These are phyloP conservation scores for Thelonectria blattea DNA, from an alignment of 2,329 filamentous ascomycete species.

Conservation along the genomic window DNA sequence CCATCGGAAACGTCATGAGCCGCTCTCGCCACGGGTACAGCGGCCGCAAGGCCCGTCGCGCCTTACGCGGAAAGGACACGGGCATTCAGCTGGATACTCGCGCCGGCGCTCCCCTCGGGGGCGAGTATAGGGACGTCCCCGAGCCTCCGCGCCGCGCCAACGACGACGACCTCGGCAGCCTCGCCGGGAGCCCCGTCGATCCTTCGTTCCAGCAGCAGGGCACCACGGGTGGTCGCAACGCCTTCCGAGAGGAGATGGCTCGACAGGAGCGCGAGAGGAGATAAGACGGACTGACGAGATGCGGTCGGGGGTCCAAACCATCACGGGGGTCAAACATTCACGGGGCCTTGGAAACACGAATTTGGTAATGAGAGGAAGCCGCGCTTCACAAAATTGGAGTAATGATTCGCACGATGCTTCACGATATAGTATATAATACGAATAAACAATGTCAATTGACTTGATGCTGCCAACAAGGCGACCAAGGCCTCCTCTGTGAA, in stretches of 20 bases:
- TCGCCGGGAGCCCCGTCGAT: constrained; percentile 54
- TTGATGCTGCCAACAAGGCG: constrained; percentile 8
- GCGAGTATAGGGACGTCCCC: constrained; percentile 47
- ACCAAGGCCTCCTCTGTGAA: neutral
- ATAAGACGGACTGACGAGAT: constrained; percentile 32
- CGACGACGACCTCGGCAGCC: constrained; percentile 56
- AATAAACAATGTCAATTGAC: constrained; percentile 34
- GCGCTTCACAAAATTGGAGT: constrained; percentile 24
- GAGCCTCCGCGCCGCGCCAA: constrained; percentile 41
- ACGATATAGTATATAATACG: constrained; percentile 27
- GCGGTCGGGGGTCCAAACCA: neutral
- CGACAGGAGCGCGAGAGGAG: constrained; percentile 52
- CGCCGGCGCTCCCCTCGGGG: constrained; percentile 22
- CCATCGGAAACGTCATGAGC: constrained; percentile 59
- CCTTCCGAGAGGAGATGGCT: constrained; percentile 57
- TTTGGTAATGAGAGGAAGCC: constrained; percentile 21
- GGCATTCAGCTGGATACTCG: constrained; percentile 54
- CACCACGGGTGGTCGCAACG: constrained; percentile 46
- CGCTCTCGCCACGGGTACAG: constrained; percentile 52
- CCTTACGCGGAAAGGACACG: constrained; percentile 45
- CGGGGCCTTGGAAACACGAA: constrained; percentile 12
- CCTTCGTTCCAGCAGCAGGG: constrained; percentile 49
- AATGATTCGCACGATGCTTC: constrained; percentile 33
- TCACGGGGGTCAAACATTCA: neutral
- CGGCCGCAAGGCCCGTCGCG: constrained; percentile 47